Evolutionary conservation across 2,329 filamentous ascomycete genomes (phyloP), one percentile per base, ranked within the genome.

Genomic region (Pseudogymnoascus sp.): DNA sequence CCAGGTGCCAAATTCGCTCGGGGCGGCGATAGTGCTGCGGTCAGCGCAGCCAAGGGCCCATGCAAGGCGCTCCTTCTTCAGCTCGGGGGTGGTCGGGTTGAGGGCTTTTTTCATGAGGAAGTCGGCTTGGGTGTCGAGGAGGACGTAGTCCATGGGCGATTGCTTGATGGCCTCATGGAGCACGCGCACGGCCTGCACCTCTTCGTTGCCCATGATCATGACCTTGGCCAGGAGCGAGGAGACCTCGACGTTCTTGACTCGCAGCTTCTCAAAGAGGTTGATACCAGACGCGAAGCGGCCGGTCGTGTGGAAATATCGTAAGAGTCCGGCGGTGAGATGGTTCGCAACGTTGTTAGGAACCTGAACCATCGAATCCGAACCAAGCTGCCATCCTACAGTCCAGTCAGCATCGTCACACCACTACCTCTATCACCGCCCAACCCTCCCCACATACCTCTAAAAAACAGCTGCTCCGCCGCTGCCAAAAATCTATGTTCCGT

Each of bases 1-100:
- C 95, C 95, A 99, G 0, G 95, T 97, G 62, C 91, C 90, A 72
- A 99, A 99, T 74, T 99, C 95, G 74, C 92, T 97, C 0, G 95
- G 95, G 0, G 95, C 95, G 26, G 93, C 93, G 62, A 97, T 90
- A 11, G 96, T 96, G 70, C 91, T 93, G 66, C 93, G 87, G 75
- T 97, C 96, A 5, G 95, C 95, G 70, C 95, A 96, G 66, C 93
- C 92, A 35, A 97, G 80, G 0, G 95, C 93, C 80, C 97, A 87
- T 67, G 89, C 89, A 24, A 93, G 81, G 65, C 93, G 86, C 69
- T 86, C 84, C 19, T 85, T 82, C 69, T 81, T 85, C 61, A 80
- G 74, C 56, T 85, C 82, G 0, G 82, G 77, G 1, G 78, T 79
- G 4, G 80, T 72, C 0, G 85, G 80, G 13, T 77, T 79, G 64